These are phyloP conservation scores for Pharus latifolius DNA, from an alignment of 176 grass and related monocot species.

Conservation along the genomic window DNA sequence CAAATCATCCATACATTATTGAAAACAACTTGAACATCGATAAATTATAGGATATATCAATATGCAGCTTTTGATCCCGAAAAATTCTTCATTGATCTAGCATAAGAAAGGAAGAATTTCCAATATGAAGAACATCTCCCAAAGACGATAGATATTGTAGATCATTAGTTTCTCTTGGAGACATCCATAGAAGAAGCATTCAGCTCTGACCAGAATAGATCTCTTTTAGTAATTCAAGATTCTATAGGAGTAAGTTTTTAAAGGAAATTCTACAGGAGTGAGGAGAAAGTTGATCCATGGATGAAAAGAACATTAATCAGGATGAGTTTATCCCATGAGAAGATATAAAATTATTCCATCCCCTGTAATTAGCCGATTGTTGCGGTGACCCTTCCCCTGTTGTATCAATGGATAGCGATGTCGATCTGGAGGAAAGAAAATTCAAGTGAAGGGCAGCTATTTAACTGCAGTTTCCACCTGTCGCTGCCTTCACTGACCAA, in stretches of 20 bases:
- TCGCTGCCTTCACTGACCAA: no score
- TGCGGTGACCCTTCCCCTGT: neutral
- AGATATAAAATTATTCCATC: neutral
- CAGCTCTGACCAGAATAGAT: neutral
- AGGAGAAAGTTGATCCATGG: neutral
- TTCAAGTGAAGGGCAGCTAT: neutral
- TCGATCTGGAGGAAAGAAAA: neutral
- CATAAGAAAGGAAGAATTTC: neutral
- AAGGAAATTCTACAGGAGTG: neutral
- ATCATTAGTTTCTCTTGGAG: neutral
- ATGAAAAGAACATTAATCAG: neutral
- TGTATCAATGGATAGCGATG: neutral
- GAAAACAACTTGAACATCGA: slow-evolving; percentile 5
- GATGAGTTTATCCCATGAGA: no score
- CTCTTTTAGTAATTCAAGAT: neutral
- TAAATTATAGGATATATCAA: no score
- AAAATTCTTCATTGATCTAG: neutral
- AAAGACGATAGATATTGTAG: neutral
- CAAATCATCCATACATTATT: neutral
- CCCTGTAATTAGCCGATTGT: neutral
- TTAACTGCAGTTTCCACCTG: no score
- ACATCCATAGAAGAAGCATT: neutral
- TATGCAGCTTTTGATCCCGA: neutral
- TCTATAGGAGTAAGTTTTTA: neutral
- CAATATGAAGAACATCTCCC: neutral